A percentile compares a stretch with the other conserved stretches of the same genome.
These are phyloP conservation scores for Phialocephala subalpina DNA, from an alignment of 2,329 filamentous ascomycete genomes.

Conservation along the genomic window DNA sequence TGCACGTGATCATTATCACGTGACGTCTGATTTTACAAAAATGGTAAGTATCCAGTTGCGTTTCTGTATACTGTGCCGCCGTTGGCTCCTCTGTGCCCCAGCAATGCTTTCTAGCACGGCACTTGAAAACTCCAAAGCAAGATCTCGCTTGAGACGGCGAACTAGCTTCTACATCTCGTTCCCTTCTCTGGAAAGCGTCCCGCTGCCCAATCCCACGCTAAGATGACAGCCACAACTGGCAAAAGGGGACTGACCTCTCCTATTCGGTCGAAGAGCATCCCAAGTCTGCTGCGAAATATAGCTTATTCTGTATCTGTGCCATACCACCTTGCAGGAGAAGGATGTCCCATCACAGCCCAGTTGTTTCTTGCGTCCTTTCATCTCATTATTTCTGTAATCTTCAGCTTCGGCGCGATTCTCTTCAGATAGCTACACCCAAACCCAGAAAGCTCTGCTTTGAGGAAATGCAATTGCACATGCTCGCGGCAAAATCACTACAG, in stretches of 20 bases:
- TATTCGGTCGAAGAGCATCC: not conserved
- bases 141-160: not conserved
- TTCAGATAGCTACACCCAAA: not conserved
- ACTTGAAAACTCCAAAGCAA: slow-evolving; percentile 1
- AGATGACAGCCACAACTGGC: slow-evolving; percentile 2
- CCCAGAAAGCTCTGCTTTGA: not conserved
- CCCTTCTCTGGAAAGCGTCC: not conserved
- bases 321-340: not conserved
- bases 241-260: not conserved
- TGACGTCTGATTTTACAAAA: not conserved
- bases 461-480: not conserved
- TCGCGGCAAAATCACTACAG: not conserved
- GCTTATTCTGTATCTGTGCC: not conserved
- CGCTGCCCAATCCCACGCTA: slow-evolving; percentile 1
- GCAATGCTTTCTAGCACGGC: slow-evolving; percentile 1
- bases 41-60: too few species aligned
- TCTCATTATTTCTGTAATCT: not conserved
- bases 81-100: not conserved
- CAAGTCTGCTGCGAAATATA: not conserved
- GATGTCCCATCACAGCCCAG: not conserved
- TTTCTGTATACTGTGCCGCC: too few species aligned
- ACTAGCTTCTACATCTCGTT: not conserved
- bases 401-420: not conserved
- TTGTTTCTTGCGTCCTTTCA: not conserved
- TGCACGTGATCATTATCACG: slow-evolving; percentile 1